Evolutionary conservation across 2,329 filamentous ascomycete genomes (phyloP), one percentile per base, ranked within the genome.

Genomic region (Hypomyces rosellus): DNA sequence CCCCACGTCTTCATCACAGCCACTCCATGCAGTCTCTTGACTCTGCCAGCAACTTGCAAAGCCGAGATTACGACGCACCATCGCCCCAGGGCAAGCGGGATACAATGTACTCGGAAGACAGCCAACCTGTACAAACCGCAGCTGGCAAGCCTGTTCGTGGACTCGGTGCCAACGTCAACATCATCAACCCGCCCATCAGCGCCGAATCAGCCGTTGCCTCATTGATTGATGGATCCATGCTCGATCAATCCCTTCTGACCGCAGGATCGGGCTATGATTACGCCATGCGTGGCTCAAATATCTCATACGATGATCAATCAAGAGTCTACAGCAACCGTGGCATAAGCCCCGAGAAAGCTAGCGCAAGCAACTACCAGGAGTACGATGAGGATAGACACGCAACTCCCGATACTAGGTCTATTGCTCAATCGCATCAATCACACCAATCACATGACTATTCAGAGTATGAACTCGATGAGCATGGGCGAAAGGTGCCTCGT

Each of bases 131-230:
- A 46, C 79, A 75, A 43, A 71, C 81, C 41, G 74, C 80, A 33
- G 76, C 82, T 18, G 84, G 83, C 33, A 86, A 88, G 59, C 81
- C 88, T 50, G 82, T 96, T 22, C 81, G 80, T 30, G 81, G 80
- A 16, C 70, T 89, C 43, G 85, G 80, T 39, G 83, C 84, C 11
- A 95, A 88, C 58, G 85, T 89, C 2, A 78, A 88, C 57, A 85
- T 89, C 61, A 78, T 95, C 3, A 83, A 90, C 59, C 84, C 81
- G 1, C 82, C 81, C 2, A 63, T 83, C 34, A 89, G 80, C 2
- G 84, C 95, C 0, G 91, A 96, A 67, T 96, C 91, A 13, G 88
- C 87, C 9, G 91, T 97, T 11, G 92, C 92, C 7, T 96, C 91
- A 14, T 74, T 97, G 6, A 73, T 85, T 2, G 86, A 93, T 59